A percentile compares a stretch with the other conserved stretches of the same genome.
Conservation (phyloP, 805 yeast species). For the Barnettozyma vustinii region DNA sequence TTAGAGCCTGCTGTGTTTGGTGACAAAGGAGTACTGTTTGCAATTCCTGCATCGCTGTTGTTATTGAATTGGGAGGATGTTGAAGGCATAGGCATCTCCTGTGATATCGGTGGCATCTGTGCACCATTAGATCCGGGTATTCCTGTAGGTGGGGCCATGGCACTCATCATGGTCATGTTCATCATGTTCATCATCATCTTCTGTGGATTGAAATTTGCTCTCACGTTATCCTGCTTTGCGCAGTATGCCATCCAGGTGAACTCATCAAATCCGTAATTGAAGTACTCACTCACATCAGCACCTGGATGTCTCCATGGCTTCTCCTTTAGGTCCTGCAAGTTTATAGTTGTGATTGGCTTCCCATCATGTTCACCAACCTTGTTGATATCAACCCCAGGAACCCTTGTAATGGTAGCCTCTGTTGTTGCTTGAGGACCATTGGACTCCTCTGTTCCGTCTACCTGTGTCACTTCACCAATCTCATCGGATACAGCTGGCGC, state of each 20-base stretch:
- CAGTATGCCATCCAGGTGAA: constrained; percentile 93
- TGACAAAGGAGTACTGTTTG: constrained; percentile 1
- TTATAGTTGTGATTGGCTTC: constrained; percentile 73
- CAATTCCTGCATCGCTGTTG: neutral
- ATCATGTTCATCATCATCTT: constrained; percentile 64
- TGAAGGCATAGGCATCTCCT: constrained; percentile 23
- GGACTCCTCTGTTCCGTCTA: constrained; percentile 16
- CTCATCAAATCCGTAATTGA: constrained; percentile 96
- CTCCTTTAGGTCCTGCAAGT: constrained; percentile 75
- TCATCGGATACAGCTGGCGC: constrained; percentile 30
- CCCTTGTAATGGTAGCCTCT: constrained; percentile 31
- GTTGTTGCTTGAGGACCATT: constrained; percentile 27
- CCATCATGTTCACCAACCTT: constrained; percentile 74
- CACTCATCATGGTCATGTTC: constrained; percentile 25
- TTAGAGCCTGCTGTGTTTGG: constrained; percentile 9
- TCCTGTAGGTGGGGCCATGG: constrained; percentile 27
- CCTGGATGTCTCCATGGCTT: constrained; percentile 99
- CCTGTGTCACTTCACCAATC: constrained; percentile 29
- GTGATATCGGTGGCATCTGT: constrained; percentile 2
- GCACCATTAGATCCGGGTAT: constrained; percentile 26
- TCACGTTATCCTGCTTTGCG: constrained; percentile 73
- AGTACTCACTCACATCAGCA: constrained; percentile 89
- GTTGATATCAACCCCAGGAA: constrained; percentile 58
- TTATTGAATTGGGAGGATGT: neutral
- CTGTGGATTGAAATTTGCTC: constrained; percentile 79